Percentiles rank a stretch among this genome's conserved stretches.
Conservation (phyloP, 305 asterid genomes). For the Salvia sclarea region DNA sequence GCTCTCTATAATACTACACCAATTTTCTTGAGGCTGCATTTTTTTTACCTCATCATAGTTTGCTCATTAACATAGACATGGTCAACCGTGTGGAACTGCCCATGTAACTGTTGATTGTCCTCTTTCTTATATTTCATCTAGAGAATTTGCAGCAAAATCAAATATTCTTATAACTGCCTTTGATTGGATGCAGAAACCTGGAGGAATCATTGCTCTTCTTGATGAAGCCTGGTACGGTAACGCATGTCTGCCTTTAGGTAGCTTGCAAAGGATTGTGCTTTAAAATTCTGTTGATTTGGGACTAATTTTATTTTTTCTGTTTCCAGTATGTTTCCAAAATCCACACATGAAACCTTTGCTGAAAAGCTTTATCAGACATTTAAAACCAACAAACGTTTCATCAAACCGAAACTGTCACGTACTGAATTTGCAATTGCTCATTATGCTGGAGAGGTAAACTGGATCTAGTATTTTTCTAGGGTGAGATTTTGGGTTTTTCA, state of each 20-base stretch:
- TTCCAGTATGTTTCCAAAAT: conserved; percentile 98
- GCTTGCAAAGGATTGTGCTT: conserved; percentile 34
- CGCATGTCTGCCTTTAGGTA: conserved; percentile 36
- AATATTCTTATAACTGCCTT: conserved; percentile 29
- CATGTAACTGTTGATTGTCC: neutral
- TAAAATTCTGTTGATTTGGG: conserved; percentile 14
- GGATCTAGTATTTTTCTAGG: conserved; percentile 23
- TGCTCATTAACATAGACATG: neutral
- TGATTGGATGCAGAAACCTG: conserved; percentile 81
- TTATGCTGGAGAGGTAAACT: conserved; percentile 97
- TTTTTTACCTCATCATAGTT: neutral
- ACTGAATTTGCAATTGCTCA: conserved; percentile 86
- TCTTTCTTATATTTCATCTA: neutral
- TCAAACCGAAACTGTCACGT: conserved; percentile 91
- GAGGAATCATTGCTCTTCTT: conserved; percentile 96
- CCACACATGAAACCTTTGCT: conserved; percentile 92
- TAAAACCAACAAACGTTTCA: conserved; percentile 82
- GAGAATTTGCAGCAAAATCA: conserved; percentile 27
- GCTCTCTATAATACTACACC: conserved; percentile 16
- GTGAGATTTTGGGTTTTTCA: conserved; percentile 20
- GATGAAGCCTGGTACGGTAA: conserved; percentile 96
- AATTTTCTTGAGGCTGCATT: neutral
- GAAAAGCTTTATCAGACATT: conserved; percentile 98
- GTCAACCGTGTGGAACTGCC: neutral
- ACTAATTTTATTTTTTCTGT: conserved; percentile 38